phyloP scores from a whole-genome alignment of 2,329 filamentous ascomycete species.

The Penicillium sp. region DNA sequence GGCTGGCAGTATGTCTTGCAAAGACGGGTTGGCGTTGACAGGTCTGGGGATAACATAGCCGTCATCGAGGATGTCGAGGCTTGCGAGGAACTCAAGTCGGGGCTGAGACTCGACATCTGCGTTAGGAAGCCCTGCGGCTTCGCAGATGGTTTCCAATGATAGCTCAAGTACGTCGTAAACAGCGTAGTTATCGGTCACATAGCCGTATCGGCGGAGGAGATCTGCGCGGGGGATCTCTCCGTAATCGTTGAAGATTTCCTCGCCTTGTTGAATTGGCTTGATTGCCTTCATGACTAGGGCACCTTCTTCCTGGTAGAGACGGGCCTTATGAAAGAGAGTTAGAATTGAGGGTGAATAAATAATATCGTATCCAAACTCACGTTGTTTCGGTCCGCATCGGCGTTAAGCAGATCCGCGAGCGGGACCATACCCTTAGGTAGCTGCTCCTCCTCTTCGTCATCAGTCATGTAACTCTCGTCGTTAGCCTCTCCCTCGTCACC shows the following conservation, averaged over 20 bases:
- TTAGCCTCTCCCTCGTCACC: conserved; percentile 48
- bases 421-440: conserved; percentile 77
- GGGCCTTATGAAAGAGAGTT: conserved; percentile 35
- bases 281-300: conserved; percentile 63
- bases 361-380: conserved; percentile 37
- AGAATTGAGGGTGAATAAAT: neutral
- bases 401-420: conserved; percentile 81
- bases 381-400: conserved; percentile 74
- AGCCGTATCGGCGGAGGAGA: conserved; percentile 74
- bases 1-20: conserved; percentile 32
- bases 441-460: conserved; percentile 59
- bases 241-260: conserved; percentile 83
- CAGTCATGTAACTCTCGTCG: conserved; percentile 46
- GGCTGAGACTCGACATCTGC: conserved; percentile 26
- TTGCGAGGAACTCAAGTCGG: conserved; percentile 50
- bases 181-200: conserved; percentile 68
- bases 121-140: conserved; percentile 28
- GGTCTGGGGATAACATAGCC: conserved; percentile 54
- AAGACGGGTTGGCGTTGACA: conserved; percentile 13
- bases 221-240: conserved; percentile 76
- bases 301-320: conserved; percentile 52
- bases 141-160: conserved; percentile 51
- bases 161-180: conserved; percentile 78
- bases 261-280: conserved; percentile 57
- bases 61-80: conserved; percentile 59